Conservation (phyloP, 192 early-diverging fungal species). For the Thoreauomyces humboldtii region DNA sequence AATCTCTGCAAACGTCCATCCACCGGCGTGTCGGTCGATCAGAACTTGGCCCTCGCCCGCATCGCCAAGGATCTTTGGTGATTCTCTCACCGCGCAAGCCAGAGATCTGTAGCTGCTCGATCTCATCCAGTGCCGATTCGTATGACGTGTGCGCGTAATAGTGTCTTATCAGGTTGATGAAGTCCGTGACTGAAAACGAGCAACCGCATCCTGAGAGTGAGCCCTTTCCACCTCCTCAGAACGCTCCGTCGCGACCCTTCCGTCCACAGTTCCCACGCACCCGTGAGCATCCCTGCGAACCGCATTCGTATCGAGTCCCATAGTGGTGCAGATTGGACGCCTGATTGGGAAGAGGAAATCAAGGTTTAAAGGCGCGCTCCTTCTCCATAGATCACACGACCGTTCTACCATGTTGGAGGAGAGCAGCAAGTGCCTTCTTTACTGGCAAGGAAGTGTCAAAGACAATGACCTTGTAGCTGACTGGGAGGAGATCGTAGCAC, state of each 20-base stretch:
- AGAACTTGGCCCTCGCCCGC: too few species aligned
- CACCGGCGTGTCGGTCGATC: too few species aligned
- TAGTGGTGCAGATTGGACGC: slow-evolving; percentile 89
- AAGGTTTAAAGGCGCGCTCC: not conserved
- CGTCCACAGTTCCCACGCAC: slow-evolving; percentile 32
- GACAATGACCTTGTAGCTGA: slow-evolving; percentile 86
- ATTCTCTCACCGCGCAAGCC: slow-evolving; percentile 69
- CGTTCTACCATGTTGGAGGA: slow-evolving; percentile 89
- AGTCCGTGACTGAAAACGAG: slow-evolving; percentile 79
- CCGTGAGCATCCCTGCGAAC: slow-evolving; percentile 93
- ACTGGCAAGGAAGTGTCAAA: slow-evolving; percentile 87
- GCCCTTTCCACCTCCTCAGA: not conserved
- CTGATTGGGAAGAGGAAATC: slow-evolving; percentile 40
- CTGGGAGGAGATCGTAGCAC: slow-evolving; percentile 88
- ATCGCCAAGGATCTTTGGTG: too few species aligned
- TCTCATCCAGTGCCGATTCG: slow-evolving; percentile 79
- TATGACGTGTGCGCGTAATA: slow-evolving; percentile 76
- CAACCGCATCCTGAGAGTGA: too few species aligned
- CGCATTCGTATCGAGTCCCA: slow-evolving; percentile 77
- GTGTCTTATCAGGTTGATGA: slow-evolving; percentile 91
- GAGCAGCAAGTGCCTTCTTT: slow-evolving; percentile 85
- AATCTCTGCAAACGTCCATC: slow-evolving; percentile 45
- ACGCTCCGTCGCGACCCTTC: too few species aligned
- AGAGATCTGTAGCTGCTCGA: slow-evolving; percentile 75
- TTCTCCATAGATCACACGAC: not conserved